A percentile compares a stretch with the other conserved stretches of the same genome.
phyloP scores from a whole-genome alignment of 805 yeast species.

The Kodamaea laetipori region DNA sequence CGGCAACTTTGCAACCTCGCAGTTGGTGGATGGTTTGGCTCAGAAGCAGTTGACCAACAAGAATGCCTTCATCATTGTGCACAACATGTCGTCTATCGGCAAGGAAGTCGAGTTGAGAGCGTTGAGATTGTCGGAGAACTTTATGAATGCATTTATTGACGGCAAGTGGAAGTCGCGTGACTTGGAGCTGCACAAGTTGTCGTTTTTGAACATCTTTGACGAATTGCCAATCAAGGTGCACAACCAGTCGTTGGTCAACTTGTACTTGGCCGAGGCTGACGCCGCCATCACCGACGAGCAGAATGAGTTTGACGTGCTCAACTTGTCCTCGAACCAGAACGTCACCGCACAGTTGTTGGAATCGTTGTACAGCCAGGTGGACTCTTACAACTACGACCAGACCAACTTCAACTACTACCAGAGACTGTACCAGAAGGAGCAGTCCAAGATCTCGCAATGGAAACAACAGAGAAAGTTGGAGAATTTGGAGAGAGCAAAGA shows the following conservation, averaged over 20 bases:
- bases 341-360: constrained; percentile 55
- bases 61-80: constrained; percentile 59
- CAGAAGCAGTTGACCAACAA: constrained; percentile 60
- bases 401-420: constrained; percentile 81
- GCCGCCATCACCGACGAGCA: constrained; percentile 20
- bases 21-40: constrained; percentile 68
- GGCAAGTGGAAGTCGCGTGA: constrained; percentile 68
- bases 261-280: constrained; percentile 44
- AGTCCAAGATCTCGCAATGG: constrained; percentile 72
- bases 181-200: constrained; percentile 59
- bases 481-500: constrained; percentile 59
- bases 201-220: constrained; percentile 65
- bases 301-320: constrained; percentile 40
- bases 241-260: constrained; percentile 67
- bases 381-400: constrained; percentile 75
- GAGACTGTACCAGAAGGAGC: constrained; percentile 71
- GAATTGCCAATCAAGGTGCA: constrained; percentile 68
- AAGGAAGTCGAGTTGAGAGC: constrained; percentile 71
- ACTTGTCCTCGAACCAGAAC: constrained; percentile 45
- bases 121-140: constrained; percentile 63
- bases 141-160: constrained; percentile 55
- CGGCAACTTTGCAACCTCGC: constrained; percentile 68
- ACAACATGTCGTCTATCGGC: constrained; percentile 69
- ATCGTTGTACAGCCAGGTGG: constrained; percentile 65
- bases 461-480: constrained; percentile 68